These are phyloP conservation scores for Oxyria digyna DNA, from an alignment of 148 eudicot genomes.

Conservation along the genomic window DNA sequence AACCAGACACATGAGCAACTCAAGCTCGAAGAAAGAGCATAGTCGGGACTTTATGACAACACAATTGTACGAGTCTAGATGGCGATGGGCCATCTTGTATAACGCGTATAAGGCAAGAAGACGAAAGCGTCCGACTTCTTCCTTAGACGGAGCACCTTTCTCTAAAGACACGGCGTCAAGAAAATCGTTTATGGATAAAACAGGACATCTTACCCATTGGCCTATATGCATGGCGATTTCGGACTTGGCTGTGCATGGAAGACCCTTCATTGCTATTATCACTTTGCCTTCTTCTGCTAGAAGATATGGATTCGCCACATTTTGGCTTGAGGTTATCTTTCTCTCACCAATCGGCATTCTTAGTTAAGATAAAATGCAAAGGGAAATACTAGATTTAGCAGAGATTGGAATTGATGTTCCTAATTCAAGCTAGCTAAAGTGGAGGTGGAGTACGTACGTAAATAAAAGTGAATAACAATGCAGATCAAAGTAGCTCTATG, in stretches of 20 bases:
- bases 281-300: not conserved
- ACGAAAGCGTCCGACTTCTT: not conserved
- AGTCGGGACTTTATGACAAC: not conserved
- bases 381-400: no score
- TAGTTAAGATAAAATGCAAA: not conserved
- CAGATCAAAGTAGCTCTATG: no score
- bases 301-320: not conserved
- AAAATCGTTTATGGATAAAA: not conserved
- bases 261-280: constrained; percentile 1
- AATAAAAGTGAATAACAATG: no score
- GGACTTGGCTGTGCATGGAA: not conserved
- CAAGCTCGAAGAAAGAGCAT: not conserved
- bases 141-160: not conserved
- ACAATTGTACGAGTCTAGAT: not conserved
- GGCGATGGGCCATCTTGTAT: not conserved
- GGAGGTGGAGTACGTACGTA: no score
- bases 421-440: no score
- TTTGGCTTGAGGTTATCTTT: not conserved
- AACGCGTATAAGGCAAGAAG: not conserved
- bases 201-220: not conserved
- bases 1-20: not conserved
- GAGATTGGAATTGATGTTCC: no score
- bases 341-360: not conserved
- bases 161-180: not conserved
- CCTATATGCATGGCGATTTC: not conserved